Evolutionary conservation across 2,329 filamentous ascomycete species (phyloP).

Genomic region (Calonectria pseudoturangicola): DNA sequence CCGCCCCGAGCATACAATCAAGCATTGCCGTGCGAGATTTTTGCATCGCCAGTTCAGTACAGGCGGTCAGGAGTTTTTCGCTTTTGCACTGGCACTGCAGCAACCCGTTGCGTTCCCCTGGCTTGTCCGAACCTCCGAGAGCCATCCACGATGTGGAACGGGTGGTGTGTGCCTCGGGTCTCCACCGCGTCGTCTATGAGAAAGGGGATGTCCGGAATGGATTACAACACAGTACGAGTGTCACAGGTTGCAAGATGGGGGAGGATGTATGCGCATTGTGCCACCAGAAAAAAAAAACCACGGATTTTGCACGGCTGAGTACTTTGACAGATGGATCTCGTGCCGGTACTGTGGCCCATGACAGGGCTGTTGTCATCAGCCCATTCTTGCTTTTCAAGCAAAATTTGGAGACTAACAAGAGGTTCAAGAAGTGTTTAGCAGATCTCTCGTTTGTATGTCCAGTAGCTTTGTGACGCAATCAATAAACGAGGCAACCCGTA

Average conservation of each 20-base stretch:
- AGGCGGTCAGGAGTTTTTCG: slow-evolving; percentile 28
- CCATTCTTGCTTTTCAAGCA: slow-evolving; percentile 43
- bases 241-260: slow-evolving; percentile 29
- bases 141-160: slow-evolving; percentile 43
- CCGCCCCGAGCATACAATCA: slow-evolving; percentile 13
- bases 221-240: slow-evolving; percentile 6
- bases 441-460: not conserved
- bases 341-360: slow-evolving; percentile 42
- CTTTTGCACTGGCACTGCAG: slow-evolving; percentile 24
- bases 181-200: slow-evolving; percentile 40
- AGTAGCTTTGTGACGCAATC: not conserved
- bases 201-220: slow-evolving; percentile 37
- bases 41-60: slow-evolving; percentile 4
- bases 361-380: slow-evolving; percentile 42
- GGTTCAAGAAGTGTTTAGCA: slow-evolving; percentile 9
- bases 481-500: slow-evolving; percentile 14
- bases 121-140: slow-evolving; percentile 50
- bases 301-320: slow-evolving; percentile 40
- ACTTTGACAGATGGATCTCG: slow-evolving; percentile 45
- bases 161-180: slow-evolving; percentile 46
- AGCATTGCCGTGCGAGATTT: slow-evolving; percentile 23
- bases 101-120: slow-evolving; percentile 28
- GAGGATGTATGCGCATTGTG: slow-evolving; percentile 26
- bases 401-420: slow-evolving; percentile 40
- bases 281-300: slow-evolving; percentile 30